Evolutionary conservation across 2,329 filamentous ascomycete species (phyloP).

Genomic region (Fusarium scirpi): DNA sequence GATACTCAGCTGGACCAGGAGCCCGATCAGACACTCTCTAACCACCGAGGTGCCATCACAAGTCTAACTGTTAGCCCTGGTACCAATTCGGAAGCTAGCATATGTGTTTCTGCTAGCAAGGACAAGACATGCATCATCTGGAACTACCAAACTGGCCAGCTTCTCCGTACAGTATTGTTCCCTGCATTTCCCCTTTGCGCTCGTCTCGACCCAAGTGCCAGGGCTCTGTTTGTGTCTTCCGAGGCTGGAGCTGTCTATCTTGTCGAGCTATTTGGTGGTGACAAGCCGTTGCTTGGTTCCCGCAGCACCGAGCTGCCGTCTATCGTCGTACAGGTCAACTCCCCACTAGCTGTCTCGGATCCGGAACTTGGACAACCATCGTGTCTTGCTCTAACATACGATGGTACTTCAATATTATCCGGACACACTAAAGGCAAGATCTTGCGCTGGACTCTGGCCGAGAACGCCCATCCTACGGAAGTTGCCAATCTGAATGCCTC

Average conservation of each 20-base stretch:
- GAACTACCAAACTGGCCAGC: constrained; percentile 85
- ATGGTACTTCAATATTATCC: constrained; percentile 82
- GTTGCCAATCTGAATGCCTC: constrained; percentile 81
- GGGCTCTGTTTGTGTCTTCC: constrained; percentile 84
- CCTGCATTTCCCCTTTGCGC: constrained; percentile 78
- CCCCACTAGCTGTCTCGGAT: constrained; percentile 68
- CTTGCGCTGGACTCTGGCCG: constrained; percentile 82
- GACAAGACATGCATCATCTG: constrained; percentile 93
- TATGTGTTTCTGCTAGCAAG: constrained; percentile 84
- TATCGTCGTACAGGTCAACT: constrained; percentile 67
- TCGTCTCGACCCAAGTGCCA: constrained; percentile 82
- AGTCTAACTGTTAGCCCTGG: constrained; percentile 73
- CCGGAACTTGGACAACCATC: constrained; percentile 73
- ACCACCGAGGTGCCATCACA: constrained; percentile 80
- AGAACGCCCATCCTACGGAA: constrained; percentile 74
- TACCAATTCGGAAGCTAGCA: constrained; percentile 75
- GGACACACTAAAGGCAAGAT: constrained; percentile 86
- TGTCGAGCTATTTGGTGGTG: constrained; percentile 75
- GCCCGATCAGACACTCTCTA: constrained; percentile 81
- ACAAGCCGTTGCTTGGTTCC: constrained; percentile 66
- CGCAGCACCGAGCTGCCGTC: constrained; percentile 65
- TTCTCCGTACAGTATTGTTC: constrained; percentile 85
- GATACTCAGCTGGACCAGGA: constrained; percentile 68
- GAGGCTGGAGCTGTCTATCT: constrained; percentile 84
- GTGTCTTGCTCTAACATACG: constrained; percentile 81